Evolutionary conservation across 2,329 filamentous ascomycete species (phyloP).

Genomic region (Aschersonia sp.): DNA sequence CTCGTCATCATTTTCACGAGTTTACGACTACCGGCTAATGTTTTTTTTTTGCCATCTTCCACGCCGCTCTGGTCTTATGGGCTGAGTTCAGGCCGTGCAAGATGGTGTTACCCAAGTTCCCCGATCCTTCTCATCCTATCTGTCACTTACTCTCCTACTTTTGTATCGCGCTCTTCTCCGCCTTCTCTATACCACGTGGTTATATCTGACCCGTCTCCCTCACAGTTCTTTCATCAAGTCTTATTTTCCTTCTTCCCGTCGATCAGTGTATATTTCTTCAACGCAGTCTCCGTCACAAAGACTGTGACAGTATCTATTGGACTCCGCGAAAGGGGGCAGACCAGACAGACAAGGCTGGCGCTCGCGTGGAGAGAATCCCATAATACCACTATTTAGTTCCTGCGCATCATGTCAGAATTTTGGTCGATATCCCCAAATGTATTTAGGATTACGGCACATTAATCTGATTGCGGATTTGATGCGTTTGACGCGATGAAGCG

Average conservation of each 20-base stretch:
- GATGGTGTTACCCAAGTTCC: neutral
- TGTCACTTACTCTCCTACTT: neutral
- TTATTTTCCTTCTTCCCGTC: neutral
- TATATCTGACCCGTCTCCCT: neutral
- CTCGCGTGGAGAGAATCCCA: neutral
- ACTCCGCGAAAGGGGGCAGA: neutral
- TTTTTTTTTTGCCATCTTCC: too few species aligned
- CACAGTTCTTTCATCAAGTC: neutral
- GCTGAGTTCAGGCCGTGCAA: neutral
- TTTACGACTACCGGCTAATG: too few species aligned
- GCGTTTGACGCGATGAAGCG: slow-evolving; percentile 4
- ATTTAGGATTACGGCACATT: neutral
- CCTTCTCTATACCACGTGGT: neutral
- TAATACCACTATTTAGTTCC: neutral
- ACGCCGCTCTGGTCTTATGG: too few species aligned
- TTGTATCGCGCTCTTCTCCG: neutral
- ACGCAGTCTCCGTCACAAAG: slow-evolving; percentile 13
- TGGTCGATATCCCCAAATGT: neutral
- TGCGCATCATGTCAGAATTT: neutral
- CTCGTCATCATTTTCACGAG: too few species aligned
- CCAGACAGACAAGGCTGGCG: too few species aligned
- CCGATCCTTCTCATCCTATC: slow-evolving; percentile 5
- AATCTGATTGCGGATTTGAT: slow-evolving; percentile 9
- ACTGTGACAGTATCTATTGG: slow-evolving; percentile 6
- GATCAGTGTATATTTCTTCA: slow-evolving; percentile 17